Percentiles rank a stretch among this genome's conserved stretches.
These are phyloP conservation scores for Bruguiera parviflora DNA, from an alignment of 345 rosid genomes.

Conservation along the genomic window DNA sequence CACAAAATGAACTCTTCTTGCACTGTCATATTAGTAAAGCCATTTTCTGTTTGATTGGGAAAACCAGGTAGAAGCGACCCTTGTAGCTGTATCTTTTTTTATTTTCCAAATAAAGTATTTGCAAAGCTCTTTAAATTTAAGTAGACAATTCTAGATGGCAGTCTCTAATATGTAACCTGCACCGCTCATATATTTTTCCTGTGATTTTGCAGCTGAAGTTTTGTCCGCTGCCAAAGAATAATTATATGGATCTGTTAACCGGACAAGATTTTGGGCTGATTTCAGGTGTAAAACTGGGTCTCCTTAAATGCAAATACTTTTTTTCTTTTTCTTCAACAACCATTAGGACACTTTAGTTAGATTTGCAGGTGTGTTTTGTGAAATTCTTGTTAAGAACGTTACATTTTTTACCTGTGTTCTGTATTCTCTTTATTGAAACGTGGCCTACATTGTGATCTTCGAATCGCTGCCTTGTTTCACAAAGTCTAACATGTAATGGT, in stretches of 20 bases:
- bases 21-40: too few relatives aligned
- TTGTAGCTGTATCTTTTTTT: too few relatives aligned
- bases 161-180: too few relatives aligned
- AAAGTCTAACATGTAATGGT: too few relatives aligned
- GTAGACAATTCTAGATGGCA: too few relatives aligned
- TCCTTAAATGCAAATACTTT: conserved; percentile 25
- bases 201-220: conserved; percentile 42
- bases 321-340: conserved; percentile 15
- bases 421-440: conserved; percentile 9
- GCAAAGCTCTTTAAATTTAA: too few relatives aligned
- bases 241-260: conserved; percentile 12
- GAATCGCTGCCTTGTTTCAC: too few relatives aligned
- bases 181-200: background rate
- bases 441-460: background rate
- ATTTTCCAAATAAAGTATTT: too few relatives aligned
- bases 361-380: conserved; percentile 18
- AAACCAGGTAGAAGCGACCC: too few relatives aligned
- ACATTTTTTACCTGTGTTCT: conserved; percentile 5
- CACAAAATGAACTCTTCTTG: too few relatives aligned
- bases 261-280: conserved; percentile 23
- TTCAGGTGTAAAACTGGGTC: conserved; percentile 31
- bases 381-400: conserved; percentile 6
- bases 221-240: conserved; percentile 27
- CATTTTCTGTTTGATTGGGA: too few relatives aligned
- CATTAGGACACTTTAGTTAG: conserved; percentile 32